phyloP scores from a whole-genome alignment of 768 basidiomycete genomes.

The Podaxis sp. region DNA sequence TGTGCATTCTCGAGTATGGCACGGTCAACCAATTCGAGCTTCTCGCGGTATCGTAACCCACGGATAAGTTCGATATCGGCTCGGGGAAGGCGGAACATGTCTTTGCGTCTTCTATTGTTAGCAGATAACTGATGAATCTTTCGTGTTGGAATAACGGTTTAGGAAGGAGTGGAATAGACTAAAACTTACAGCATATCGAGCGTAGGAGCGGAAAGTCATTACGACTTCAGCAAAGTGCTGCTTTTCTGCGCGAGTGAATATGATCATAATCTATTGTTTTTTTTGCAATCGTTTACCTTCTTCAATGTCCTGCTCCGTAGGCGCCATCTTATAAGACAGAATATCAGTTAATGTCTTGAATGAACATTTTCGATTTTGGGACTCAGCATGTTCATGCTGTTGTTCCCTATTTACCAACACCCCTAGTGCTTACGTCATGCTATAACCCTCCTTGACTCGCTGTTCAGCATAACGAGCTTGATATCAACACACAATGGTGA shows the following conservation, averaged over 20 bases:
- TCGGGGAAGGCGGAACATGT: conserved; percentile 64
- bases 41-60: conserved; percentile 68
- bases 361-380: not conserved
- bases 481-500: conserved; percentile 10
- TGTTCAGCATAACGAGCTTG: not conserved
- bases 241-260: conserved; percentile 42
- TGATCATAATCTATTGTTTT: not conserved
- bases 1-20: conserved; percentile 78
- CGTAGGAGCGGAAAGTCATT: conserved; percentile 70
- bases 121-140: conserved; percentile 36
- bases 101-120: conserved; percentile 67
- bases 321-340: conserved; percentile 17
- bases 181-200: conserved; percentile 60
- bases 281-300: conserved; percentile 24
- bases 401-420: not conserved
- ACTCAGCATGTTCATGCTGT: not conserved
- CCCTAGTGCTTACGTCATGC: conserved; percentile 1
- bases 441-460: not conserved
- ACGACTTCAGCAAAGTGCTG: conserved; percentile 74
- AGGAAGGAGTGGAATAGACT: not conserved
- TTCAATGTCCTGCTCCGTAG: conserved; percentile 24
- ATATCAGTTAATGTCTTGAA: not conserved
- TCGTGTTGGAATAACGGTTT: not conserved
- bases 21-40: conserved; percentile 74
- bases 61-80: conserved; percentile 69